Base-by-base conservation (phyloP, 2,329 filamentous ascomycete species). In the Nemania abortiva region DNA sequence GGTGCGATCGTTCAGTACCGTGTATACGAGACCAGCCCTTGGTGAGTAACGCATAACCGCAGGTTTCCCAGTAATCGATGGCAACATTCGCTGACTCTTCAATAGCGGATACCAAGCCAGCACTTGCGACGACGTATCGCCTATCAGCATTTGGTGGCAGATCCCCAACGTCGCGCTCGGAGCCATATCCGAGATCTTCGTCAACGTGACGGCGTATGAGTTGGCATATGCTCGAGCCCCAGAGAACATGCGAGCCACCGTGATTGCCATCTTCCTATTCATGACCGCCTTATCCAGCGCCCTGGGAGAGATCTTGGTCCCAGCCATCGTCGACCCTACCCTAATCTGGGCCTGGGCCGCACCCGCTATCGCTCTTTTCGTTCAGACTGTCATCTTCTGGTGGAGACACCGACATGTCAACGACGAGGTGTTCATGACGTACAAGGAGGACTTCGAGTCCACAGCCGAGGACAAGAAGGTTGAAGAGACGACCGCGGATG, bases 151-250 rank as follows among this genome's bases (percentile, higher is more conserved):
- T 37, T 88, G 85, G 82, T 81, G 84, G 65, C 85, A 88, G 69
- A 79, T 85, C 1, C 83, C 84, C 24, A 81, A 83, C 39, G 86
- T 87, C 73, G 78, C 84, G 5, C 80, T 89, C 2, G 84, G 86
- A 47, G 86, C 84, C 27, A 79, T 86, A 29, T 84, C 84, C 1
- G 87, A 90, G 76, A 85, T 89, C 72, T 86, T 89, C 71, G 84
- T 86, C 39, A 89, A 87, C 56, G 88, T 91, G 62, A 91, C 90
- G 1, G 84, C 87, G 56, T 85, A 91, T 56, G 90, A 92, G 77
- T 89, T 92, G 70, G 90, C 89, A 7, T 92, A 89, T 79, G 89
- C 88, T 74, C 90, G 91, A 75, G 89, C 90, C 0, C 90, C 90
- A 1, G 85, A 85, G 63, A 86, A 87, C 75, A 91, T 92, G 89